Evolutionary conservation across 306 rosid genomes (phyloP).

Genomic region (Castanea crenata): DNA sequence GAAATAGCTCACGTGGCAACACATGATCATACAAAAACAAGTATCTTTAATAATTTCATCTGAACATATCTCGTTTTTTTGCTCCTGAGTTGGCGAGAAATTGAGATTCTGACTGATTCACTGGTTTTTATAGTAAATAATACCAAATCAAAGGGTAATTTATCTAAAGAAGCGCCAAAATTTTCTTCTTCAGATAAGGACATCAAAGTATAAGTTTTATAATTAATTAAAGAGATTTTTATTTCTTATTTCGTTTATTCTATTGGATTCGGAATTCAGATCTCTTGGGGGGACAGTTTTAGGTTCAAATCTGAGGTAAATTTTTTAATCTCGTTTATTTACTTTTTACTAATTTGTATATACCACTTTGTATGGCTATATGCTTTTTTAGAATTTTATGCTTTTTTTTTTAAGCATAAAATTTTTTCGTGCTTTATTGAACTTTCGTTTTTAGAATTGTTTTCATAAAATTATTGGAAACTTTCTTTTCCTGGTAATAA

Average conservation of each 20-base stretch:
- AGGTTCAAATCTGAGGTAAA: too few species aligned
- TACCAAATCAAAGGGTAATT: conserved; percentile 27
- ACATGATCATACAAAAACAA: not conserved
- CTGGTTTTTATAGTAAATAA: conserved; percentile 16
- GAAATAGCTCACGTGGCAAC: conserved; percentile 23
- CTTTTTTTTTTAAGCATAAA: not conserved
- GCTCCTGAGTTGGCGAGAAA: conserved; percentile 10
- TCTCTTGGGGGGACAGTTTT: too few species aligned
- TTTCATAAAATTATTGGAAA: not conserved
- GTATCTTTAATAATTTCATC: not conserved
- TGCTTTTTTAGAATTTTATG: not conserved
- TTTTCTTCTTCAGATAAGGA: conserved; percentile 10
- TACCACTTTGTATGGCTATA: too few species aligned
- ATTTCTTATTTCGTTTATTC: too few species aligned
- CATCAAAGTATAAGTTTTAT: not conserved
- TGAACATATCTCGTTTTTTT: conserved; percentile 3
- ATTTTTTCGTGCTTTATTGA: not conserved
- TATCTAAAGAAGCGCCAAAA: conserved; percentile 30
- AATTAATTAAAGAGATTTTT: too few species aligned
- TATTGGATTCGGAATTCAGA: too few species aligned
- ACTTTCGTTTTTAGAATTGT: not conserved
- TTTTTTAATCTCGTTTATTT: too few species aligned
- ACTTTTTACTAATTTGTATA: too few species aligned
- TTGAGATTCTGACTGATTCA: not conserved
- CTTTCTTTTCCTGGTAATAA: not conserved